Evolutionary conservation across 345 rosid genomes (phyloP), one percentile per base, ranked within the genome.

Genomic region (Durio zibethinus): DNA sequence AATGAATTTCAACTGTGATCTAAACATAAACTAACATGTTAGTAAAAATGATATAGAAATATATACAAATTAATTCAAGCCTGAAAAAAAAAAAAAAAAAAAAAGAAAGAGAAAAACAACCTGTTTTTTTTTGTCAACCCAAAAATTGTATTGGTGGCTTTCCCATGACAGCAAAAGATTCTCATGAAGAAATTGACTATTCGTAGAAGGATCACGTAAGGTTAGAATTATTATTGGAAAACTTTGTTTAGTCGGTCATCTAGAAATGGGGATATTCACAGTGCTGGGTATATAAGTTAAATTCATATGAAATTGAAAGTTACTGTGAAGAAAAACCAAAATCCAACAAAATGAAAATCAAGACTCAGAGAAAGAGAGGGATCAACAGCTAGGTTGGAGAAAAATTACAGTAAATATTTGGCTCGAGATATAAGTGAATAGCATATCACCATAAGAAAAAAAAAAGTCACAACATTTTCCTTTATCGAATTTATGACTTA

Each of bases 131-230:
- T 78, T 78, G 77, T 83, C 81, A 82, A 78, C 85, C 78, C 82
- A 57, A 77, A 77, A 80, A 75, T 72, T 77, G 81, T 64, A 69
- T 70, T 74, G 86, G 82, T 82, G 88, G 84, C 85, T 81, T 75
- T 82, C 15, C 60, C 40, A 31, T 74, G 84, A 59, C 85, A 80
- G 81, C 33, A 52, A 81, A 85, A 83, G 90, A 85, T 87, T 87
- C 86, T 80, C 71, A 74, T 25, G 63, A 83, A 79, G 85, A 87
- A 59, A 78, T 82, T 87, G 90, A 87, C 88, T 45, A 78, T 70
- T 77, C 90, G 64, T 71, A 50, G 76, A 69, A 69, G 78, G 50
- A 78, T 83, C 74, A 65, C 52, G 80, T 56, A 80, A 68, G 77
- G 52, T 74, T 80, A 75, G 45, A 67, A 27, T 50, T 43, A 74